Percentiles rank a stretch among this genome's conserved stretches.
phyloP scores from a whole-genome alignment of 345 rosid species.

The Populus pruinosa region DNA sequence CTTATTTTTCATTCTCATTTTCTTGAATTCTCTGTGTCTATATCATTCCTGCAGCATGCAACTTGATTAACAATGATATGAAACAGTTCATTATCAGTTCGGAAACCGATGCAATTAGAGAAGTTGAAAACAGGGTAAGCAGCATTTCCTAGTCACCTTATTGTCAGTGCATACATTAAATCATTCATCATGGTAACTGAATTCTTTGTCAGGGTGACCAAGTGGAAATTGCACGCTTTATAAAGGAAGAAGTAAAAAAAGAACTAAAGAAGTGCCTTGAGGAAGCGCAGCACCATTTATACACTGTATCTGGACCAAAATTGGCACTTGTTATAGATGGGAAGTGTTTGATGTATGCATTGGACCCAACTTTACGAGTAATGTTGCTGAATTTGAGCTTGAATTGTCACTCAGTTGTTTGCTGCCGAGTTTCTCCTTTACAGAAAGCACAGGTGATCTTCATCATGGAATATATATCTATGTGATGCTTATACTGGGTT shows the following conservation, averaged over 20 bases:
- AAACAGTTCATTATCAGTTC: conserved; percentile 92
- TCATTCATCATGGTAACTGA: neutral
- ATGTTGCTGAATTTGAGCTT: conserved; percentile 86
- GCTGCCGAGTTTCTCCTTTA: conserved; percentile 98
- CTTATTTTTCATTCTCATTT: conserved; percentile 6
- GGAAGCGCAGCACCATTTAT: conserved; percentile 67
- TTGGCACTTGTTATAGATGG: conserved; percentile 89
- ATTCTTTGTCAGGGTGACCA: conserved; percentile 73
- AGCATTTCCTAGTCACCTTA: conserved; percentile 7
- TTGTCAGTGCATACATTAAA: neutral
- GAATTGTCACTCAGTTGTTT: conserved; percentile 93
- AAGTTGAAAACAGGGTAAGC: conserved; percentile 87
- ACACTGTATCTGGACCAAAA: conserved; percentile 66
- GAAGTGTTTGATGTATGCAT: conserved; percentile 93
- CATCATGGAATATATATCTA: conserved; percentile 9
- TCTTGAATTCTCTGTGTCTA: conserved; percentile 19
- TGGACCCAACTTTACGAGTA: conserved; percentile 83
- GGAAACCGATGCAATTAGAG: conserved; percentile 82
- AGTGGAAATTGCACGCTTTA: conserved; percentile 81
- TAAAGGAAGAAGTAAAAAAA: conserved; percentile 79
- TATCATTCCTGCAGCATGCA: conserved; percentile 76
- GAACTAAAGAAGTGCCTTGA: conserved; percentile 74
- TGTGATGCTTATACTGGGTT: neutral
- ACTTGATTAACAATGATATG: conserved; percentile 92
- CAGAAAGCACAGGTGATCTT: conserved; percentile 94